phyloP scores from a whole-genome alignment of 805 yeast genomes.

The Millerozyma acaciae region DNA sequence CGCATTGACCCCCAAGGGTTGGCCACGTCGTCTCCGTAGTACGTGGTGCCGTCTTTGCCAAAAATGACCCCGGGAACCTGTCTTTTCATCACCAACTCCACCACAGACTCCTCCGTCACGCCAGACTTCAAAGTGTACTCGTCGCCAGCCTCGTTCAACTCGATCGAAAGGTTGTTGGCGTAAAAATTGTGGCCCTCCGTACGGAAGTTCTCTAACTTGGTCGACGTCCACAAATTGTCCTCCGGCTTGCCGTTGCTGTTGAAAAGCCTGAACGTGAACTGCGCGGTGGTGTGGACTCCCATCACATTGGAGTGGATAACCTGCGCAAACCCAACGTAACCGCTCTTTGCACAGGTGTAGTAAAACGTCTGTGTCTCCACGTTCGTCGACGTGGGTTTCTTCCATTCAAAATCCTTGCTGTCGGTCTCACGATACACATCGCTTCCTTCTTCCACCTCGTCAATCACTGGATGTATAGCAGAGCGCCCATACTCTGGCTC shows the following conservation, averaged over 20 bases:
- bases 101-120: slow-evolving; percentile 65
- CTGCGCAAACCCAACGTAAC: slow-evolving; percentile 84
- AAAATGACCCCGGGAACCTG: slow-evolving; percentile 80
- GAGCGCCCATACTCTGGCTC: slow-evolving; percentile 96
- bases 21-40: slow-evolving; percentile 76
- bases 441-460: slow-evolving; percentile 42
- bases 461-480: slow-evolving; percentile 82
- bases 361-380: slow-evolving; percentile 96
- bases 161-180: slow-evolving; percentile 70
- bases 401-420: slow-evolving; percentile 72
- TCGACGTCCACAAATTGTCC: slow-evolving; percentile 81
- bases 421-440: slow-evolving; percentile 52
- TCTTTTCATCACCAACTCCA: slow-evolving; percentile 62
- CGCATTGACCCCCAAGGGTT: slow-evolving; percentile 98
- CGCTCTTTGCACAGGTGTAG: slow-evolving; percentile 59
- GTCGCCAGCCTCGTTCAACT: slow-evolving; percentile 49
- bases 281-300: slow-evolving; percentile 86
- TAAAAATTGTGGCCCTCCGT: slow-evolving; percentile 72
- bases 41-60: slow-evolving; percentile 82
- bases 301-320: slow-evolving; percentile 89
- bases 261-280: slow-evolving; percentile 83
- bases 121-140: slow-evolving; percentile 52
- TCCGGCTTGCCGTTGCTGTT: slow-evolving; percentile 46
- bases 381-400: slow-evolving; percentile 71
- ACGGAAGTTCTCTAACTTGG: slow-evolving; percentile 75